These are phyloP conservation scores for Populus pruinosa DNA, from an alignment of 345 rosid genomes.

Conservation along the genomic window DNA sequence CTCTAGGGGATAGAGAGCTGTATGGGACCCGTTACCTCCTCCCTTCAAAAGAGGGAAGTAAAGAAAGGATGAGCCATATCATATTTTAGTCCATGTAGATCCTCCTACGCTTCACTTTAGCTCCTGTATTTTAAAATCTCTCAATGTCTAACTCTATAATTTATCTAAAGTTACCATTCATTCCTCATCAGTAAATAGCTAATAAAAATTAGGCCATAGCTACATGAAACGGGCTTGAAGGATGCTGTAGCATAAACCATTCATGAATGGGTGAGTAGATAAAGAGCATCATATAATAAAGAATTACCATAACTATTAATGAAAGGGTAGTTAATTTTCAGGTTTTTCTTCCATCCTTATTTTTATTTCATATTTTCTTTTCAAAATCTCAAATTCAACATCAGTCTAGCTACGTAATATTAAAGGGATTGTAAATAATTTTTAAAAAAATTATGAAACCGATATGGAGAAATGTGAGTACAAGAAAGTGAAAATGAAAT, in stretches of 20 bases:
- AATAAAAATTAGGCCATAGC: not conserved
- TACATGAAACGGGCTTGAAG: not conserved
- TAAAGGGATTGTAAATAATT: not conserved
- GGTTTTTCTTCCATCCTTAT: not conserved
- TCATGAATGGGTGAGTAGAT: no score
- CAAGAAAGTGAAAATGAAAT: not conserved
- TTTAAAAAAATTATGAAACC: no score
- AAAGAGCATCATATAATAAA: not conserved
- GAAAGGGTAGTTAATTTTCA: no score
- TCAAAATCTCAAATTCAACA: not conserved
- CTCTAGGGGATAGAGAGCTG: not conserved
- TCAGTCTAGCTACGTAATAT: not conserved
- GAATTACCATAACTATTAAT: not conserved
- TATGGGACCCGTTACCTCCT: not conserved
- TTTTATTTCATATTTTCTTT: not conserved
- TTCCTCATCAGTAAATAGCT: not conserved
- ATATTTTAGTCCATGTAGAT: not conserved
- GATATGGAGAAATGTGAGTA: not conserved
- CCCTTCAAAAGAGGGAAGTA: not conserved
- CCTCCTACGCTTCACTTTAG: no score
- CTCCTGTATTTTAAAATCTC: no score
- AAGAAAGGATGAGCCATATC: not conserved
- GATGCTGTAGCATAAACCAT: no score
- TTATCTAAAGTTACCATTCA: not conserved
- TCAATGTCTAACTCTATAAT: no score